Percentiles rank a stretch among this genome's conserved stretches.
These are phyloP conservation scores for Cladobotryum mycophilum DNA, from an alignment of 2,329 filamentous ascomycete species.

Conservation along the genomic window DNA sequence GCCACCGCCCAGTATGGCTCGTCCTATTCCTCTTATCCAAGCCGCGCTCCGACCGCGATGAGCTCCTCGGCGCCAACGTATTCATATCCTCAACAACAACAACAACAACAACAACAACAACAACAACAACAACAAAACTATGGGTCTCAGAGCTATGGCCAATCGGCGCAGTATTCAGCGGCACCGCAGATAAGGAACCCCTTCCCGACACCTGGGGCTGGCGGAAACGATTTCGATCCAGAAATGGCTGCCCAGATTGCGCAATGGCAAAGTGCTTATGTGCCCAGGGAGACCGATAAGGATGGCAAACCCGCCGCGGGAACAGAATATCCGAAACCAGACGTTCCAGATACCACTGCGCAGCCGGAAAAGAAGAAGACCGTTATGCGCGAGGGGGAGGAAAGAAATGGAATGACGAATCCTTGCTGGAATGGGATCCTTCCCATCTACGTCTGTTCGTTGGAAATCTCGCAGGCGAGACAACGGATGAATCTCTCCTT, in stretches of 20 bases:
- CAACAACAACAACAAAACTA: conserved; percentile 14
- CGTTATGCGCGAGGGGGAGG: conserved; percentile 85
- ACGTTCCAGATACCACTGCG: conserved; percentile 39
- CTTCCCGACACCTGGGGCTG: conserved; percentile 57
- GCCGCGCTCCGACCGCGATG: conserved; percentile 16
- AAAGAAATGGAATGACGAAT: conserved; percentile 84
- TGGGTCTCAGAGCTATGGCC: conserved; percentile 19
- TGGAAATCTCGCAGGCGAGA: conserved; percentile 93
- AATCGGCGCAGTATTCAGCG: conserved; percentile 37
- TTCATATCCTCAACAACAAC: conserved; percentile 19
- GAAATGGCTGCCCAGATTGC: conserved; percentile 89
- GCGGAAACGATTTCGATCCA: conserved; percentile 52
- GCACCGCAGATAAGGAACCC: conserved; percentile 73
- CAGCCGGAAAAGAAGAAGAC: conserved; percentile 69
- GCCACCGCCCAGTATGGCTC: conserved; percentile 39
- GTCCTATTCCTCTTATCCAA: conserved; percentile 33
- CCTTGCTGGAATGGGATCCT: conserved; percentile 92
- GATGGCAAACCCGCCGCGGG: conserved; percentile 25
- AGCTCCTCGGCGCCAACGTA: conserved; percentile 19
- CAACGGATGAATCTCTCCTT: conserved; percentile 88
- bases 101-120: too few relatives aligned
- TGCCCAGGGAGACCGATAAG: conserved; percentile 48
- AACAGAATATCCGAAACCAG: conserved; percentile 24
- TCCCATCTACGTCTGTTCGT: conserved; percentile 92
- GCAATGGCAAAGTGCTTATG: conserved; percentile 90